phyloP scores from a whole-genome alignment of 306 rosid species.

The Dicorynia guianensis region DNA sequence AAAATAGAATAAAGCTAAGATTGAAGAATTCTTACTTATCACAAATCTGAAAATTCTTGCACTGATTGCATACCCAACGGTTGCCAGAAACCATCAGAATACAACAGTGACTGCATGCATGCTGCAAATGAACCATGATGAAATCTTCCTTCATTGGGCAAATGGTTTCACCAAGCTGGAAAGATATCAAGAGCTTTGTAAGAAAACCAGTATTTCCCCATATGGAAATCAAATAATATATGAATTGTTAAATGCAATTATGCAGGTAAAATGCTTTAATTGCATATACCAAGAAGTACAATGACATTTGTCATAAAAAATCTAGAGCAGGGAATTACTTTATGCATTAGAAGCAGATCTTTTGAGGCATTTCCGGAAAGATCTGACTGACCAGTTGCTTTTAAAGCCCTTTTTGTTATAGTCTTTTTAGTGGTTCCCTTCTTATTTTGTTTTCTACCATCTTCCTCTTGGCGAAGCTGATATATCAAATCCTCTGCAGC shows the following conservation, averaged over 20 bases:
- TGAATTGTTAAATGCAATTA: conserved; percentile 1
- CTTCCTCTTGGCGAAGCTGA: conserved; percentile 97
- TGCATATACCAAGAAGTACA: conserved; percentile 20
- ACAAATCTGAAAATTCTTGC: conserved; percentile 94
- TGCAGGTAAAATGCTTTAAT: neutral
- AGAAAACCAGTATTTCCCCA: conserved; percentile 11
- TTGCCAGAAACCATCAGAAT: conserved; percentile 85
- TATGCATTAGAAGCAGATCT: conserved; percentile 97
- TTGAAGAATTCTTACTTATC: conserved; percentile 69
- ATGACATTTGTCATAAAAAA: neutral
- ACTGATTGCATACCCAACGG: conserved; percentile 89
- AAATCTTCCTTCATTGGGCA: conserved; percentile 98
- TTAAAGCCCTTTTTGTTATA: conserved; percentile 89
- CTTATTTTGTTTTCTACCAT: conserved; percentile 91
- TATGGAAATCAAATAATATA: neutral
- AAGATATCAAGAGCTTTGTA: conserved; percentile 37
- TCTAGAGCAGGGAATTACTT: conserved; percentile 61
- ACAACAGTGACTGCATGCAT: conserved; percentile 82
- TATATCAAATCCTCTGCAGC: conserved; percentile 98
- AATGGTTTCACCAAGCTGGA: conserved; percentile 98
- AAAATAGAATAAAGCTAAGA: conserved; percentile 32
- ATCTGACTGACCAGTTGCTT: conserved; percentile 96
- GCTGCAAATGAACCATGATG: conserved; percentile 98
- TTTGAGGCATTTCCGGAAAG: conserved; percentile 94
- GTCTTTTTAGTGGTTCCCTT: conserved; percentile 89